A percentile compares a stretch with the other conserved stretches of the same genome.
These are phyloP conservation scores for Brassica nigra DNA, from an alignment of 345 rosid species.

Conservation along the genomic window DNA sequence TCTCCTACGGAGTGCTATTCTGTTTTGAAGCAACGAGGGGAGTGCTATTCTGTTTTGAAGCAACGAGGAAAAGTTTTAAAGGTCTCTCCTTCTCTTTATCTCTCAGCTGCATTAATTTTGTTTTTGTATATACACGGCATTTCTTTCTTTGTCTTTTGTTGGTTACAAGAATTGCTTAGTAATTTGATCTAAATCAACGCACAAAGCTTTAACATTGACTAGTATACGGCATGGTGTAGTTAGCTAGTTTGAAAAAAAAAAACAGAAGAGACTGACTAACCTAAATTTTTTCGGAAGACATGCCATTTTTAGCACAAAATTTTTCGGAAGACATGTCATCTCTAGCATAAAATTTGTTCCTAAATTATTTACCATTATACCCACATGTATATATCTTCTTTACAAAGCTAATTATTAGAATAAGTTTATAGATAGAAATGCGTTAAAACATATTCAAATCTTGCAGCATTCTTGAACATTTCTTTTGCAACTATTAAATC, in stretches of 20 bases:
- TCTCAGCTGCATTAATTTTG: background rate
- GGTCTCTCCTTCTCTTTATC: background rate
- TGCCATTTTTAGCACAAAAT: background rate
- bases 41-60: background rate
- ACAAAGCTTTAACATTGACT: background rate
- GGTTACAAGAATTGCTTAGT: background rate
- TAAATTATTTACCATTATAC: background rate
- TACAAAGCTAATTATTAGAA: background rate
- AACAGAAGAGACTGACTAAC: background rate
- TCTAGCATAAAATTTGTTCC: background rate
- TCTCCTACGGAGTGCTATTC: background rate
- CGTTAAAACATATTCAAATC: background rate
- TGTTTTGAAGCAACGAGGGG: background rate
- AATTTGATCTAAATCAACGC: background rate
- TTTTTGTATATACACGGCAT: background rate
- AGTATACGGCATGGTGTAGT: background rate
- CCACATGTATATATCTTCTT: background rate
- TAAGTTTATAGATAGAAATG: background rate
- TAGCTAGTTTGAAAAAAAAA: background rate
- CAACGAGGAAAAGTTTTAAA: background rate
- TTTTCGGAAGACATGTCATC: background rate
- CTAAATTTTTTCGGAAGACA: background rate
- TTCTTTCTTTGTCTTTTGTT: background rate
- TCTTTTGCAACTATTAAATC: background rate
- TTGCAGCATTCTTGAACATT: background rate